phyloP scores from a whole-genome alignment of 192 early-diverging fungal species.

The Rhizoclosmatium globosum region DNA sequence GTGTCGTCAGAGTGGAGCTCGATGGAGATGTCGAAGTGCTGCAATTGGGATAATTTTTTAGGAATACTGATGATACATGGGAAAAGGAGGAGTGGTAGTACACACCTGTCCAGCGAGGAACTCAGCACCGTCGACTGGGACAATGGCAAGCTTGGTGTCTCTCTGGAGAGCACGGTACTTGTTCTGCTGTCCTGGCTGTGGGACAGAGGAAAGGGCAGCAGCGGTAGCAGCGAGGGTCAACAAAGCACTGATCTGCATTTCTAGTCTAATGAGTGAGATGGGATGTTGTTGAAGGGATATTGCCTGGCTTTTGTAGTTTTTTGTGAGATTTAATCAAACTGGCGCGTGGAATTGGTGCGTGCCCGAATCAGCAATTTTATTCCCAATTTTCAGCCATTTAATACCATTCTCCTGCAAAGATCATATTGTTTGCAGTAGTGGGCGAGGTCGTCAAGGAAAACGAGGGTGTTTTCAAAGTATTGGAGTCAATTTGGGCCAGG shows the following conservation, averaged over 20 bases:
- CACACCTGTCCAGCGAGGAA: constrained; percentile 59
- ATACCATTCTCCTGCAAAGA: too few species aligned
- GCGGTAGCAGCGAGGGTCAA: neutral
- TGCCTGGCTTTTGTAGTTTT: too few species aligned
- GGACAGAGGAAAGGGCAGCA: constrained; percentile 27
- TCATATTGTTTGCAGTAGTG: too few species aligned
- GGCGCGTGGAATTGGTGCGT: too few species aligned
- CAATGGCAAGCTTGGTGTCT: constrained; percentile 40
- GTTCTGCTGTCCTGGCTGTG: constrained; percentile 36
- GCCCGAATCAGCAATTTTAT: too few species aligned
- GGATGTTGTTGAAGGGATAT: too few species aligned
- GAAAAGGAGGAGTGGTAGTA: neutral
- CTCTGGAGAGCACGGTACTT: constrained; percentile 35
- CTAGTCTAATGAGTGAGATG: too few species aligned
- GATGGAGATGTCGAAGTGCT: constrained; percentile 67
- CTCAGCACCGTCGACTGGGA: constrained; percentile 56
- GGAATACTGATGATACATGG: neutral
- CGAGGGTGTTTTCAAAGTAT: too few species aligned
- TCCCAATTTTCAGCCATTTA: too few species aligned
- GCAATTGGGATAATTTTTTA: neutral
- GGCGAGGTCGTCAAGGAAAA: too few species aligned
- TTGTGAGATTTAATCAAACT: too few species aligned
- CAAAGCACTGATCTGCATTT: constrained; percentile 2
- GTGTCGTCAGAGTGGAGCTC: constrained; percentile 58
- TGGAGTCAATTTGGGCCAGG: too few species aligned